Evolutionary conservation across 768 basidiomycete genomes (phyloP), one percentile per base, ranked within the genome.

Genomic region (Hortiboletus flavorubellus): DNA sequence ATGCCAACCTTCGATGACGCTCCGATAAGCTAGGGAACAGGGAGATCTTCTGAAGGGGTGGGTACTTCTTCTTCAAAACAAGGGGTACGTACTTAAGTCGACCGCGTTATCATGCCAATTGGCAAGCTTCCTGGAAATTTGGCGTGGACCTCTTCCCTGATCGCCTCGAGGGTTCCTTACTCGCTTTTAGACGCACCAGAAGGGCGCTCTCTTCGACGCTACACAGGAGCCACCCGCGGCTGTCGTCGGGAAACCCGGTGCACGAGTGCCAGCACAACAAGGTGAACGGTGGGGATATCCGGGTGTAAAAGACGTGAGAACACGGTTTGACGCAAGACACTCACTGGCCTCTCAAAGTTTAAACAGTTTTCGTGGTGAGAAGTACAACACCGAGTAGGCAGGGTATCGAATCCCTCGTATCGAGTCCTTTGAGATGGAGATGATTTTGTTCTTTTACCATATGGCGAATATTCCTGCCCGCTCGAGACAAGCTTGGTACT

Each of bases 221-320:
- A 64, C 49, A 16, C 8, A 23, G 1, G 41, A 43, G 5, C 76
- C 77, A 0, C 79, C 80, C 11, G 75, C 62, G 21, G 77, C 78
- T 4, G 82, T 84, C 11, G 68, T 49, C n/a, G 44, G 60, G 18
- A 66, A 51, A 52, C 71, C 75, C 41, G 68, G 64, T 52, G 65
- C 62, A 26, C 75, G 73, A 55, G 77, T 69, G 16, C 68, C 68
- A 10, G 78, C 78, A 16, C 73, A 73, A 51, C 78, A 71, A 18
- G 86, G 87, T 1, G 82, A 76, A 39, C 88, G 83, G 65, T 91
- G 89, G 59, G 91, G 91, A 67, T 91, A 86, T 90, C 90, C 91
- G 46, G 23, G 23, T 0, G 54, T 2, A 38, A 38, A 8, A 31
- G 33, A 40, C 39, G 53, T 58, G 21, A 62, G 55, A 44, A 47